Percentiles rank a stretch among this genome's conserved stretches.
Evolutionary conservation across 1,284 basidiomycete species (phyloP).

Genomic region (Somion occarium): DNA sequence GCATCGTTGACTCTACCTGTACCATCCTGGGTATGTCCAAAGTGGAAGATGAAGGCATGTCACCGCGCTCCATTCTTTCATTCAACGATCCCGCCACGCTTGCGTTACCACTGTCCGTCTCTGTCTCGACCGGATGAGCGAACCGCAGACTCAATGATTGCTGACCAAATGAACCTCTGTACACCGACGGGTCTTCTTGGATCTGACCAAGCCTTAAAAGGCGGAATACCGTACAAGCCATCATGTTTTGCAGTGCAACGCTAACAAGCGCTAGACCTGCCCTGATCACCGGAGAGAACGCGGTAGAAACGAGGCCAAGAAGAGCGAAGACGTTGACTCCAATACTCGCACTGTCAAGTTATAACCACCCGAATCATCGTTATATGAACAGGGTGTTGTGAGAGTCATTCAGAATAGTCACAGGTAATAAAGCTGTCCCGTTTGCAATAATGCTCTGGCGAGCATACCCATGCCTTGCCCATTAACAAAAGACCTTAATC

Average conservation of each 20-base stretch:
- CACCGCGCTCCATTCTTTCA: too few species aligned
- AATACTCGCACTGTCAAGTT: neutral
- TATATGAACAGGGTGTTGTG: neutral
- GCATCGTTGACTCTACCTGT: too few species aligned
- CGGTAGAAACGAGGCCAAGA: neutral
- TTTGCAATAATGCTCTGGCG: neutral
- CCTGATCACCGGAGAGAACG: neutral
- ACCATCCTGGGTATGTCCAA: too few species aligned
- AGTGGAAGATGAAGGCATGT: too few species aligned
- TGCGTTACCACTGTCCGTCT: too few species aligned
- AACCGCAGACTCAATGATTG: too few species aligned
- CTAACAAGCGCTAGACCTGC: neutral
- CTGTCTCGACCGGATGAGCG: too few species aligned
- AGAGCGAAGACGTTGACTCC: neutral
- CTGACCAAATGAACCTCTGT: too few species aligned
- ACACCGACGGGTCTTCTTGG: neutral
- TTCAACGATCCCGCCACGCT: too few species aligned
- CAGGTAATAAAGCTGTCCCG: conserved; percentile 2
- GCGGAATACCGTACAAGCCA: neutral
- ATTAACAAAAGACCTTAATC: neutral
- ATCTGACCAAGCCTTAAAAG: neutral
- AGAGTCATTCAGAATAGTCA: too few species aligned
- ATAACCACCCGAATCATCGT: too few species aligned
- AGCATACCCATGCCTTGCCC: neutral
- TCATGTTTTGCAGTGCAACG: neutral